Base-by-base conservation (phyloP, 1,284 basidiomycete genomes). In the Rhodotorula glutinis region DNA sequence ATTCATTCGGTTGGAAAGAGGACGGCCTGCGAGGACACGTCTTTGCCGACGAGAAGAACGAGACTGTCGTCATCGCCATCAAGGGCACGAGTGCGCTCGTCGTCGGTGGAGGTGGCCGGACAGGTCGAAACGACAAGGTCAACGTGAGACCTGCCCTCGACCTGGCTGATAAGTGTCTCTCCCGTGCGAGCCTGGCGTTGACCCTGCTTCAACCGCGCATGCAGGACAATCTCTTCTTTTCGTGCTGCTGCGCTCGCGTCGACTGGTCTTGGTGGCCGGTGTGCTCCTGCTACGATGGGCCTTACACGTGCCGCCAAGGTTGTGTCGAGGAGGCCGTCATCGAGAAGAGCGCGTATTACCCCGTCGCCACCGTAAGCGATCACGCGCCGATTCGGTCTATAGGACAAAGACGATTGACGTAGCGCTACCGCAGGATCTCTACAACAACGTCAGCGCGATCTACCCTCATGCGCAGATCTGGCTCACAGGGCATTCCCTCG, bases 191-290 rank as follows among this genome's bases (percentile, higher is more conserved):
- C n/a, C n/a, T n/a, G n/a, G n/a, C n/a, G n/a, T n/a, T n/a, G n/a
- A n/a, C n/a, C n/a, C n/a, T n/a, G n/a, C n/a, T n/a, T n/a, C n/a
- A n/a, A n/a, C n/a, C n/a, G n/a, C n/a, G n/a, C n/a, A n/a, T n/a
- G 2, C 70, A 82, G 79, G 93, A 97, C 79, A 98, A 98, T 74
- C 78, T 98, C n/a, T 81, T 98, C 62, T 98, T 98, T 80, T 97
- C 92, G 62, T 99, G 95, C 80, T 99, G 95, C 80, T 99, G 95
- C 79, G 96, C 96, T 0, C 83, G 87, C 25, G 86, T 98, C 30
- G 91, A 91, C 77, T 96, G 92, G 86, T 88, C 90, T 9, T 99
- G 95, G 95, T 87, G 88, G 52, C 86, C 92, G 0, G 95, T 98
- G 9, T 99, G 96, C 79, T 90, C 87, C 66, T 99, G 95, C 79